phyloP scores from a whole-genome alignment of 78 protist species.

The Reticulomyxa filosa region DNA sequence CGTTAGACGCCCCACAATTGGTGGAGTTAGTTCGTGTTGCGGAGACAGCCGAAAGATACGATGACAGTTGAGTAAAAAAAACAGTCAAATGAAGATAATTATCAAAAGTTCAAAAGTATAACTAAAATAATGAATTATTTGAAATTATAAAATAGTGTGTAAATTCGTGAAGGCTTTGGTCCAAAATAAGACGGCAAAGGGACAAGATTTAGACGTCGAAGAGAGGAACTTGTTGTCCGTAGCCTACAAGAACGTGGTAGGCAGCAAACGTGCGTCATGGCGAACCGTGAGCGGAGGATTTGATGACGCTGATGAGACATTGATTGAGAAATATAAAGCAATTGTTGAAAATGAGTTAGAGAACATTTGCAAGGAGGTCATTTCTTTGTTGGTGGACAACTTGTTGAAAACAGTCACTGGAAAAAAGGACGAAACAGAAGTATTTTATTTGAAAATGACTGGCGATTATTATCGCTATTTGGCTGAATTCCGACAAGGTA shows the following conservation, averaged over 20 bases:
- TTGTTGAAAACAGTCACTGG: neutral
- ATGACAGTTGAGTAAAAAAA: no score
- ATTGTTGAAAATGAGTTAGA: constrained; percentile 23
- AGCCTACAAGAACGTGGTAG: constrained; percentile 67
- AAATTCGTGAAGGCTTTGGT: neutral
- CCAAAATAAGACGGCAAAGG: neutral
- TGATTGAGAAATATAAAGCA: neutral
- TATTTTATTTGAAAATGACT: constrained; percentile 34
- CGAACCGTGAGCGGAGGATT: neutral
- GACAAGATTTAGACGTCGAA: neutral
- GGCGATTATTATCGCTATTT: constrained; percentile 43
- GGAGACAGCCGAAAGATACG: neutral
- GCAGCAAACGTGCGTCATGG: neutral
- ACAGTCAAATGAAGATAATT: no score
- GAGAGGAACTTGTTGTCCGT: constrained; percentile 90
- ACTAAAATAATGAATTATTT: no score
- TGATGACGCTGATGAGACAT: neutral
- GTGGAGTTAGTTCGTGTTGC: neutral
- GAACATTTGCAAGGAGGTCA: constrained; percentile 19
- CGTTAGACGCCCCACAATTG: no score
- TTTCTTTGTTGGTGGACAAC: neutral
- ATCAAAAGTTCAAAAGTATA: no score
- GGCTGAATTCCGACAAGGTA: constrained; percentile 18
- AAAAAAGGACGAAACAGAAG: constrained; percentile 19
- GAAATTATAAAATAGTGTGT: no score